Evolutionary conservation across 768 basidiomycete species (phyloP), one percentile per base, ranked within the genome.

Genomic region (Lactarius sp.): DNA sequence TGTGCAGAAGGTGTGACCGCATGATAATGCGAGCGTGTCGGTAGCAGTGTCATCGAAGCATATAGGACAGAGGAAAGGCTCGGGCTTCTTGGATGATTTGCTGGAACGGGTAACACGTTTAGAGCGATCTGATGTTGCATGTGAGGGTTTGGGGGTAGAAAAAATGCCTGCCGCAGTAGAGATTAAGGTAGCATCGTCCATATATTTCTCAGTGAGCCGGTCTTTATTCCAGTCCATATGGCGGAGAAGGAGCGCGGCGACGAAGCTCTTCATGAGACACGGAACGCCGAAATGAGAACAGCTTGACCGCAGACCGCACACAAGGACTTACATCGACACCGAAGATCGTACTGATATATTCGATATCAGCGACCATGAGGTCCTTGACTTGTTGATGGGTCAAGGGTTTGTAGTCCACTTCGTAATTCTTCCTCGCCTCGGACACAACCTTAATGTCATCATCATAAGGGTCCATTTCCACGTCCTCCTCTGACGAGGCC

Each of bases 191-290:
- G 92, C 84, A 64, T 93, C 90, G 70, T 98, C 96, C 94, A 97
- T 97, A 76, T 92, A 98, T 73, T 92, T 90, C 77, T 98, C 96
- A 69, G 94, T 92, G 22, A 99, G 82, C 60, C 88, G 87, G 73
- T 99, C 97, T 72, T 92, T 92, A 80, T 98, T 98, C 97, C 97
- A 99, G 60, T 81, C 79, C 79, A 88, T 84, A 76, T 90, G 78
- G 34, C 94, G 85, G 62, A 99, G 78, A 6, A 99, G 80, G 36
- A 94, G 77, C 2, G 85, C 80, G 4, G 94, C 94, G 2, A 82
- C 82, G 69, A 83, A 82, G 2, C 75, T 69, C 93, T 94, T 72
- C 20, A 22, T 27, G 27, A 41, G 7, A 60, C 56, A 13, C 5
- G 42, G 41, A 34, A 9, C n/a, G 39, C 36, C 13, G 27, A 44